Percentiles rank a stretch among this genome's conserved stretches.
These are phyloP conservation scores for Pycnococcus provasolii DNA, from an alignment of 139 green algal genomes.

Conservation along the genomic window DNA sequence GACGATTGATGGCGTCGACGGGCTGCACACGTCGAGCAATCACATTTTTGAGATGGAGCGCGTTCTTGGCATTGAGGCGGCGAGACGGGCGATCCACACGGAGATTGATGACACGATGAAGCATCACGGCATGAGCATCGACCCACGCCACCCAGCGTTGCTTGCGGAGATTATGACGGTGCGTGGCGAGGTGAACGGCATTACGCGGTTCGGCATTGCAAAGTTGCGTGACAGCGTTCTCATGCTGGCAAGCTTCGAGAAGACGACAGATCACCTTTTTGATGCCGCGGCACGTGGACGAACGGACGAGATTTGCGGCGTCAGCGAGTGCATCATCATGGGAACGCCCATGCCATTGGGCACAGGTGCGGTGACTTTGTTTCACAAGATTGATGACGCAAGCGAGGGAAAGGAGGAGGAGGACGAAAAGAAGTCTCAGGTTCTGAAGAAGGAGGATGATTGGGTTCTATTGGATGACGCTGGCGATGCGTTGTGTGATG, in stretches of 20 bases:
- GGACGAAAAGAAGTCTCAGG: no score
- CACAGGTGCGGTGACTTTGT: constrained; percentile 73
- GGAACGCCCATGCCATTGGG: constrained; percentile 93
- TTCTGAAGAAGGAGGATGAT: no score
- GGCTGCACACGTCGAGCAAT: constrained; percentile 69
- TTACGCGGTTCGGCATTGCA: constrained; percentile 95
- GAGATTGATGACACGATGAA: constrained; percentile 90
- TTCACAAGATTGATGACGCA: no score
- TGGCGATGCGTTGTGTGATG: no score
- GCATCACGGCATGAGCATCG: constrained; percentile 87
- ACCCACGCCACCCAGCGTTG: constrained; percentile 89
- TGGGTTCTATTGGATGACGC: no score
- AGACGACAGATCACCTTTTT: constrained; percentile 97
- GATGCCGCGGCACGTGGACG: constrained; percentile 64
- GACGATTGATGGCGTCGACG: constrained; percentile 66
- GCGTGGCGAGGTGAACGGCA: constrained; percentile 96
- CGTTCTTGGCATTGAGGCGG: constrained; percentile 89
- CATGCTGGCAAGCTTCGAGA: constrained; percentile 97
- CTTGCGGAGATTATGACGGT: constrained; percentile 97
- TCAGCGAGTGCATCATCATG: constrained; percentile 98
- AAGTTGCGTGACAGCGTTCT: constrained; percentile 99
- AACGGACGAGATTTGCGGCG: constrained; percentile 57
- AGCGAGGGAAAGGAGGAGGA: no score
- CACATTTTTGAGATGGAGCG: constrained; percentile 79
- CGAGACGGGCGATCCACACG: constrained; percentile 58